Base-by-base conservation (phyloP, 2,329 filamentous ascomycete species). In the Colletotrichum magnum region DNA sequence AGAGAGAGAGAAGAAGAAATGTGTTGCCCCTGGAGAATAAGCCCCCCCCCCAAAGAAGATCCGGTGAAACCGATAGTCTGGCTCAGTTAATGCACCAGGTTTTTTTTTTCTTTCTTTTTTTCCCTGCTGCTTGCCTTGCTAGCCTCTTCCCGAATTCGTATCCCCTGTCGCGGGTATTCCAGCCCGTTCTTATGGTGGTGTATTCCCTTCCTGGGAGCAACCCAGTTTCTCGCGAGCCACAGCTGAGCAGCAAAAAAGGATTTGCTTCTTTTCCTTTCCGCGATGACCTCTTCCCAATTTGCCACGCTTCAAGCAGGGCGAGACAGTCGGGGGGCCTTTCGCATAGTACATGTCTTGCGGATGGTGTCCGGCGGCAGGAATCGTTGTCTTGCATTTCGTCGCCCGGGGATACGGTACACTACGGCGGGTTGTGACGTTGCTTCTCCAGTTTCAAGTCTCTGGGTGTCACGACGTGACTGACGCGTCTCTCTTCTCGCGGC, bases 51-150 rank as follows among this genome's bases (percentile, higher is more conserved):
- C 2, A 36, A 36, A 36, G 32, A 10, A 36, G 50, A 28, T 45
- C 28, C 66, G 32, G 61, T 59, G 54, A 60, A 65, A 69, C 60
- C 61, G 61, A 60, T 51, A 36, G 54, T 56, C 43, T 54, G 65
- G 61, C 39, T 50, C 63, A 32, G 45, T n/a, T 64, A 41, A 58
- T 59, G 45, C 32, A 36, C 32, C 32, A 36, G 32, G 32, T 10
- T 36, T 36, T 36, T 36, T 6, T 3, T 36, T 36, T 36, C 32
- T 36, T 36, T 36, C 32, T 13, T 18, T 47, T 47, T 47, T 47
- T 18, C 15, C 43, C 24, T 13, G 6, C 47, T 24, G 24, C 7
- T 13, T 18, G 53, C 32, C 32, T 36, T 36, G 32, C 32, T 36
- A 36, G 32, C 9, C 7, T 36, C 32, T 12, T 26, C 48, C 59